phyloP scores from a whole-genome alignment of 2,329 filamentous ascomycete genomes.

The Xylaria sp. region DNA sequence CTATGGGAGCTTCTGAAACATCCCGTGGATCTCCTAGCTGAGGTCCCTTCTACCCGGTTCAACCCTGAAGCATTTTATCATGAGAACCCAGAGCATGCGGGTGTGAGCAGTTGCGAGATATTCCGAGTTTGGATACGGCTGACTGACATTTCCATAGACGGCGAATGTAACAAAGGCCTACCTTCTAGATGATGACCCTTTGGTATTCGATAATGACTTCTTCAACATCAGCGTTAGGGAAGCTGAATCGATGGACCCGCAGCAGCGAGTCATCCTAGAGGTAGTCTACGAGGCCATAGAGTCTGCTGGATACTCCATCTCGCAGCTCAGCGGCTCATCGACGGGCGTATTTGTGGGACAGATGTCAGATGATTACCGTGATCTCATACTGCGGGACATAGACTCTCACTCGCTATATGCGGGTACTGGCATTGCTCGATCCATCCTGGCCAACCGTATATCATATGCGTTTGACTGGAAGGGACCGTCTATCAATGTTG shows the following conservation, averaged over 20 bases:
- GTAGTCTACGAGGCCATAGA: slow-evolving; percentile 29
- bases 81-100: neutral
- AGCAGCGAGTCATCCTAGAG: slow-evolving; percentile 30
- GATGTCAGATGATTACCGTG: slow-evolving; percentile 24
- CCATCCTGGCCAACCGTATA: slow-evolving; percentile 31
- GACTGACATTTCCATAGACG: slow-evolving; percentile 39
- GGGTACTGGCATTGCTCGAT: slow-evolving; percentile 35
- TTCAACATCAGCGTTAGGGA: slow-evolving; percentile 19
- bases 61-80: slow-evolving; percentile 51
- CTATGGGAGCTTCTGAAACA: slow-evolving; percentile 34
- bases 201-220: slow-evolving; percentile 25
- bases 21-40: slow-evolving; percentile 24
- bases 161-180: slow-evolving; percentile 1
- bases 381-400: slow-evolving; percentile 12
- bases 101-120: neutral
- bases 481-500: slow-evolving; percentile 19
- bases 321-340: slow-evolving; percentile 6
- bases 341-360: slow-evolving; percentile 20
- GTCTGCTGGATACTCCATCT: slow-evolving; percentile 16
- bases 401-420: slow-evolving; percentile 11
- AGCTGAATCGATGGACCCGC: slow-evolving; percentile 38
- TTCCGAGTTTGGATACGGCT: neutral
- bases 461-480: slow-evolving; percentile 32
- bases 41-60: slow-evolving; percentile 50
- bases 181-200: slow-evolving; percentile 16